Evolutionary conservation across 495 filamentous ascomycete genomes (phyloP).

Genomic region (Jackrogersella multiformis): DNA sequence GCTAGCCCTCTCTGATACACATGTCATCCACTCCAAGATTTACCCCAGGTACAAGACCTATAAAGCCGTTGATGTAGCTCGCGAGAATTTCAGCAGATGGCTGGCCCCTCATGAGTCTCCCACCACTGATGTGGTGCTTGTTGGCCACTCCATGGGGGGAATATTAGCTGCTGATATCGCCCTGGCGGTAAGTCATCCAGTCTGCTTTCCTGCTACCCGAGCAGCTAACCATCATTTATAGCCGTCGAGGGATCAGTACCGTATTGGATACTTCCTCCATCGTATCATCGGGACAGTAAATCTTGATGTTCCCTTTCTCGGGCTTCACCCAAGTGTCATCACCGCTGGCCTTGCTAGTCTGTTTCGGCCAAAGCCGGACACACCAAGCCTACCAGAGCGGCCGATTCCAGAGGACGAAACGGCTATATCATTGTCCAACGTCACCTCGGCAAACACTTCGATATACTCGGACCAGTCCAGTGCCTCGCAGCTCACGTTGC

Average conservation of each 20-base stretch:
- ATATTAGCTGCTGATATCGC: slow-evolving; percentile 82
- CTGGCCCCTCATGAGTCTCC: slow-evolving; percentile 78
- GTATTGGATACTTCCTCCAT: slow-evolving; percentile 66
- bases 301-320: slow-evolving; percentile 87
- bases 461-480: slow-evolving; percentile 48
- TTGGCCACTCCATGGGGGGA: slow-evolving; percentile 93
- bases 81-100: slow-evolving; percentile 86
- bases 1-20: slow-evolving; percentile 71
- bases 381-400: slow-evolving; percentile 39
- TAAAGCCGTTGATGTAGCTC: slow-evolving; percentile 74
- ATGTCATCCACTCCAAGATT: slow-evolving; percentile 87
- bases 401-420: slow-evolving; percentile 22
- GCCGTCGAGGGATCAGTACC: slow-evolving; percentile 36
- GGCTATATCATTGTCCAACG: slow-evolving; percentile 13
- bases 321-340: slow-evolving; percentile 89
- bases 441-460: slow-evolving; percentile 49
- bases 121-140: slow-evolving; percentile 79
- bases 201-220: neutral
- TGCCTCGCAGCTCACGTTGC: slow-evolving; percentile 42
- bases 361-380: slow-evolving; percentile 67
- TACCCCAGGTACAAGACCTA: slow-evolving; percentile 92
- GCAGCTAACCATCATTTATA: slow-evolving; percentile 34
- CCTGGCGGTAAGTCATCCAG: slow-evolving; percentile 61
- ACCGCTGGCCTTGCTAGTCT: slow-evolving; percentile 79
- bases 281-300: slow-evolving; percentile 83